Base-by-base conservation (phyloP, 495 filamentous ascomycete genomes). In the Elasticomyces elasticus region DNA sequence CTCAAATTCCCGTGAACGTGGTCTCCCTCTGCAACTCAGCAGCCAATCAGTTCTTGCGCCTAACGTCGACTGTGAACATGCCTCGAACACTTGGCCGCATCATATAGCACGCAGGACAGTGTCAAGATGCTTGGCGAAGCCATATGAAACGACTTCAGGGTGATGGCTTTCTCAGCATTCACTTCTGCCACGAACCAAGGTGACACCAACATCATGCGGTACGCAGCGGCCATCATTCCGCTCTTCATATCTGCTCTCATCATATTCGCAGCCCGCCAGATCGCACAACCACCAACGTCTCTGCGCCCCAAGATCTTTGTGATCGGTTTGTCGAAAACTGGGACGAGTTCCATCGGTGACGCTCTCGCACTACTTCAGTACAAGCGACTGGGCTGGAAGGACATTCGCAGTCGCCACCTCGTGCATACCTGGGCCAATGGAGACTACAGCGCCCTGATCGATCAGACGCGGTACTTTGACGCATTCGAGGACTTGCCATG, bases 401-500 rank as follows among this genome's bases (percentile, higher is more conserved):
- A 58, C 49, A 53, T 58, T 30, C 55, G 55, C 22, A 46, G 38
- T 24, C 55, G 55, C 5, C 55, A 58, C 23, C 49, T 58, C 30
- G 49, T 58, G 27, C 55, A 58, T 35, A 52, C 55, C 24, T 58
- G 41, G 40, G 41, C 46, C 1, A 50, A 58, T 25, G 55, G 49
- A 1, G 55, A 58, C 40, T 43, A 17, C 25, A 23, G 22, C 43
- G 49, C 55, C 10, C 42, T 58, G 27, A 52, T 52, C 17, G 37
- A 58, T 11, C 55, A 52, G 40, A 58, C 55, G 20, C 26, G 24
- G 15, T 53, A 58, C 35, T 58, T 37, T 23, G 55, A 58, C 26
- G 55, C 55, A 24, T 58, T 52, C 20, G 55, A 58, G 40, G 55
- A 58, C 35, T 35, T 58, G 41, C 55, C 55, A 1, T 58, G 55